Evolutionary conservation across 2,329 filamentous ascomycete species (phyloP).

Genomic region (Phaeosphaeria sp.): DNA sequence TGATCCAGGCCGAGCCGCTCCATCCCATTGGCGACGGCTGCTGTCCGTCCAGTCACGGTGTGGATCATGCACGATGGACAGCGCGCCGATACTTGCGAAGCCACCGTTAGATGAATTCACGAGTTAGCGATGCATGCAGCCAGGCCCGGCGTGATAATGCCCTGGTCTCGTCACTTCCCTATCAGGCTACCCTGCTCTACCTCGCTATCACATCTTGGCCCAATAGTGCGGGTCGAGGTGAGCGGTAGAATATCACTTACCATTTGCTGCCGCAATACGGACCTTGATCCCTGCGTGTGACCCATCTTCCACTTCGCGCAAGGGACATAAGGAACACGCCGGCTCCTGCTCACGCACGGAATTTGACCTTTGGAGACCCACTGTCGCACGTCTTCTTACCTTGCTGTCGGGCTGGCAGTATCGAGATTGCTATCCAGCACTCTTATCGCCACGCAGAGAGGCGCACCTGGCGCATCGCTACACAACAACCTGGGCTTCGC

Average conservation of each 20-base stretch:
- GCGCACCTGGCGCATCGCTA: constrained; percentile 29
- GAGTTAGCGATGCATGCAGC: constrained; percentile 25
- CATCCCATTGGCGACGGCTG: constrained; percentile 27
- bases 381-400: constrained; percentile 6
- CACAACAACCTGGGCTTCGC: constrained; percentile 29
- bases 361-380: constrained; percentile 24
- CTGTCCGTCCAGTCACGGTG: constrained; percentile 36
- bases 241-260: constrained; percentile 45
- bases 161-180: constrained; percentile 29
- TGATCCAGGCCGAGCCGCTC: constrained; percentile 28
- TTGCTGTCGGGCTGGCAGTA: constrained; percentile 2
- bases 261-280: constrained; percentile 43
- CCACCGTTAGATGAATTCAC: constrained; percentile 22
- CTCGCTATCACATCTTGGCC: constrained; percentile 47
- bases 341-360: constrained; percentile 36
- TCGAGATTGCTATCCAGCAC: constrained; percentile 16
- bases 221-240: constrained; percentile 43
- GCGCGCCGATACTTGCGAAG: constrained; percentile 16
- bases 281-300: constrained; percentile 41
- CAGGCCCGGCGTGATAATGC: constrained; percentile 34
- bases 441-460: constrained; percentile 19
- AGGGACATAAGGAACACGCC: constrained; percentile 41
- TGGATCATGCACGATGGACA: constrained; percentile 29
- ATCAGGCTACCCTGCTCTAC: constrained; percentile 30
- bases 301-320: constrained; percentile 34